Base-by-base conservation (phyloP, 257 asterid species). In the Voacanga thouarsii region DNA sequence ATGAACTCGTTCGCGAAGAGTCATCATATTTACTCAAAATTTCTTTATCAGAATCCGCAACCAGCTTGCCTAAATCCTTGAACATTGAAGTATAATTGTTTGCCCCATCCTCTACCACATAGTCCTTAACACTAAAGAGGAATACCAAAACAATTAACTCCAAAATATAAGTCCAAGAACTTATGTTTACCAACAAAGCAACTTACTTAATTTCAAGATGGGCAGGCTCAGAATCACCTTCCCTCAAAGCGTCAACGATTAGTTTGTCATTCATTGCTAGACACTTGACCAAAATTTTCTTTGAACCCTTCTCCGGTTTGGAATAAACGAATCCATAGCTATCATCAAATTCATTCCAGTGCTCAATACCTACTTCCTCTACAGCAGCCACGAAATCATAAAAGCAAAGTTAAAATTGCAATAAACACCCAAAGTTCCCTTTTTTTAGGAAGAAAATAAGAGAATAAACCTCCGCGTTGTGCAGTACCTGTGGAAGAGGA, bases 301-400 rank as follows among this genome's bases (percentile, higher is more conserved):
- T 81, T 28, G 96, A 80, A 60, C 82, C 90, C 82, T 83, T 87
- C 39, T 83, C 90, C 50, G 91, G 89, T 37, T 86, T 81, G 6
- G 99, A 91, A 77, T 91, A 93, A 0, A 95, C 83, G 11, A 93
- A 95, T 0, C 89, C 96, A 71, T 91, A 93, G 51, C 84, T 77
- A 45, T 87, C 96, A 45, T 87, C 96, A 65, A 86, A 79, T 61
- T 82, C 93, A 51, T 88, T 95, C 98, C 99, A 93, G 18, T 76
- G 60, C 41, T 93, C 96, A 50, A 87, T 74, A 60, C 94, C 94
- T 45, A 91, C 97, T 84, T 93, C 96, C 79, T 88, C 97, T 93
- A 78, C 82, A 63, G 83, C 73, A 47, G 1, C 28, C 28, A 55
- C 18, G 5, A 73, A 45, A 23, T 43, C 47, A 45, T 28, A 47